These are phyloP conservation scores for Hortaea sp. DNA, from an alignment of 2,329 filamentous ascomycete genomes.

Conservation along the genomic window DNA sequence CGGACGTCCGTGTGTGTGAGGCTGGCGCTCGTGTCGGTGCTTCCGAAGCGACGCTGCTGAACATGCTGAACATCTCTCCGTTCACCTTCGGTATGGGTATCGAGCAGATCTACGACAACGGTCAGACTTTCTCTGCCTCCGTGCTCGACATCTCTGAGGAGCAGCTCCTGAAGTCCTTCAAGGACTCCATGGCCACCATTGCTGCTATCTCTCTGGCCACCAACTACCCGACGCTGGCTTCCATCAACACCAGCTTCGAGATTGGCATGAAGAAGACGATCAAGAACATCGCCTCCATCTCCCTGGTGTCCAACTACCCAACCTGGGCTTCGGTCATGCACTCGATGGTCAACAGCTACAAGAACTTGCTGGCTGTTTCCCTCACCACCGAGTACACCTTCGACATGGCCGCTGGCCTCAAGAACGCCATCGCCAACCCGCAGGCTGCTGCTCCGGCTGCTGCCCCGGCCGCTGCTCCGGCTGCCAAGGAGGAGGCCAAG, in stretches of 20 bases:
- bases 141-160: conserved; percentile 93
- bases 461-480: conserved; percentile 41
- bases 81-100: conserved; percentile 99
- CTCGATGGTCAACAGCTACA: conserved; percentile 95
- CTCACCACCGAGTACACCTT: conserved; percentile 85
- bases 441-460: conserved; percentile 54
- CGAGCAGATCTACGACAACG: conserved; percentile 91
- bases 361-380: conserved; percentile 87
- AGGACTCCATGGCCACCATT: conserved; percentile 73
- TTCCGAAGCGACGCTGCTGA: conserved; percentile 96
- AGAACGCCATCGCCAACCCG: conserved; percentile 99
- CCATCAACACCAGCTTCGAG: conserved; percentile 61
- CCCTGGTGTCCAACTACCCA: conserved; percentile 86
- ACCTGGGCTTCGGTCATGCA: conserved; percentile 93
- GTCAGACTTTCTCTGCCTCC: conserved; percentile 75
- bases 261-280: conserved; percentile 46
- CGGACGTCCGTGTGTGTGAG: conserved; percentile 96
- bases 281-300: conserved; percentile 78
- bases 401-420: conserved; percentile 93
- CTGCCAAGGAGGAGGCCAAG: conserved; percentile 50
- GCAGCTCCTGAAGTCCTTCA: conserved; percentile 79
- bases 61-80: conserved; percentile 99
- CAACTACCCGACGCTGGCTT: conserved; percentile 91
- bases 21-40: conserved; percentile 88
- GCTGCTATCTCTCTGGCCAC: conserved; percentile 81